A percentile compares a stretch with the other conserved stretches of the same genome.
Conservation (phyloP, 306 rosid species). For the Quillaja saponaria region DNA sequence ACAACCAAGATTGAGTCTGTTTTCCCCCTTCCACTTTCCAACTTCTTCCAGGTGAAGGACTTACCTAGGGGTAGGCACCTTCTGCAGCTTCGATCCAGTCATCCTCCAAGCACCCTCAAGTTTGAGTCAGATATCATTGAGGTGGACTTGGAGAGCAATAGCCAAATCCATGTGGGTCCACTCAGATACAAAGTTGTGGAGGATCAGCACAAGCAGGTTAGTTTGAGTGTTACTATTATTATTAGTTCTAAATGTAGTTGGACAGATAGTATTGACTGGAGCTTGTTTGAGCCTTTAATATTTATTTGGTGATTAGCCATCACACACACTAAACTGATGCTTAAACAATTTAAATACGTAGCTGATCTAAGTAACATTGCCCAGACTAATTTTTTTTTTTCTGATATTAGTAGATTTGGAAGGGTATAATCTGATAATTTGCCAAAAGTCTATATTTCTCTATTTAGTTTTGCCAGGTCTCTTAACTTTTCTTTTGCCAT, state of each 20-base stretch:
- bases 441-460: too few species aligned
- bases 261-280: background rate
- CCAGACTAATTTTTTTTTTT: background rate
- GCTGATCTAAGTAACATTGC: too few species aligned
- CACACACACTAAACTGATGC: conserved; percentile 1
- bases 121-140: conserved; percentile 84
- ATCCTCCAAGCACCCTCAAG: conserved; percentile 61
- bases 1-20: conserved; percentile 56
- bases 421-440: too few species aligned
- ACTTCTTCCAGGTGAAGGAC: conserved; percentile 92
- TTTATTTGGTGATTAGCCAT: background rate
- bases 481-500: conserved; percentile 10
- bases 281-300: too few species aligned
- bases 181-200: conserved; percentile 62
- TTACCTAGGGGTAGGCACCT: conserved; percentile 81
- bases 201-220: conserved; percentile 80
- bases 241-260: background rate
- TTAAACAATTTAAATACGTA: too few species aligned
- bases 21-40: conserved; percentile 86
- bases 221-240: conserved; percentile 18
- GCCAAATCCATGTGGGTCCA: conserved; percentile 85
- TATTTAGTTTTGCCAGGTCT: too few species aligned
- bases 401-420: background rate
- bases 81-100: conserved; percentile 73
- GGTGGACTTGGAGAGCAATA: conserved; percentile 72